Evolutionary conservation across 305 asterid species (phyloP).

Genomic region (Ajuga reptans): DNA sequence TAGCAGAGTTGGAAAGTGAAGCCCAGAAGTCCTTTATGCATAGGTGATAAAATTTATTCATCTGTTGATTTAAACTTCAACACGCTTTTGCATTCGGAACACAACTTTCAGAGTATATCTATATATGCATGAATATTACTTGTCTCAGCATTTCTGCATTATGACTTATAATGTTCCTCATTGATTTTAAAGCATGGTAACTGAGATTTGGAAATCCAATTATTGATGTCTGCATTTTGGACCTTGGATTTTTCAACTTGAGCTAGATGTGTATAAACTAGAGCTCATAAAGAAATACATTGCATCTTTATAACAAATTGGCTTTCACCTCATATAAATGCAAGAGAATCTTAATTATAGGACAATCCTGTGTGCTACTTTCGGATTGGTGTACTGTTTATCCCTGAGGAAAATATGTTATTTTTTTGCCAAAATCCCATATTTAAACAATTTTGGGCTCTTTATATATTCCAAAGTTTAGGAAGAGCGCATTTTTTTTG

Average conservation of each 20-base stretch:
- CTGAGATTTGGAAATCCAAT: neutral
- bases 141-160: neutral
- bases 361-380: constrained; percentile 4
- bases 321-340: neutral
- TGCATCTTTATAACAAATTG: constrained; percentile 2
- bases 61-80: neutral
- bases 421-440: constrained; percentile 9
- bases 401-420: constrained; percentile 7
- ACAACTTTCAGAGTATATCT: neutral
- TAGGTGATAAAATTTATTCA: constrained; percentile 48
- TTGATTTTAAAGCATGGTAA: neutral
- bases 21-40: constrained; percentile 99
- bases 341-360: constrained; percentile 1
- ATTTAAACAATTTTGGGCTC: neutral
- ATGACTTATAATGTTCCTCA: neutral
- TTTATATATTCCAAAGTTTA: neutral
- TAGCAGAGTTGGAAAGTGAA: constrained; percentile 88
- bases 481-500: neutral
- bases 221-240: neutral
- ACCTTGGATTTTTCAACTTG: constrained; percentile 13
- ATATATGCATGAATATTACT: neutral
- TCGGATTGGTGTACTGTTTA: neutral
- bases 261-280: neutral
- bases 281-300: neutral
- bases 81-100: constrained; percentile 3